phyloP scores from a whole-genome alignment of 768 basidiomycete genomes.

The Calocybe cyanea region DNA sequence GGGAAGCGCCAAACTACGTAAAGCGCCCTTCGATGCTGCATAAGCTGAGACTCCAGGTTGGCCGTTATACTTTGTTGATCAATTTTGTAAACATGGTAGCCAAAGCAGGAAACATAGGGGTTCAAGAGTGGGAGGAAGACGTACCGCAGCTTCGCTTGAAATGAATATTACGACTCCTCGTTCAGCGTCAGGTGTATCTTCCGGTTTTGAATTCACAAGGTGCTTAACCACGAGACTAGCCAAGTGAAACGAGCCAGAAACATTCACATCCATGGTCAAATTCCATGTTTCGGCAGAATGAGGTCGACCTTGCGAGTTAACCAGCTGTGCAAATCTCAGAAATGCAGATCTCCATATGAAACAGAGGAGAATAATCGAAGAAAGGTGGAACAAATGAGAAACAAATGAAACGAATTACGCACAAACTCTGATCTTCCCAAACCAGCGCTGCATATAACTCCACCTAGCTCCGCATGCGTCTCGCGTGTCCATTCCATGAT shows the following conservation, averaged over 20 bases:
- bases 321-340: no score
- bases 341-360: no score
- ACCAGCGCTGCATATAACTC: slow-evolving; percentile 58
- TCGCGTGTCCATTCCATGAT: slow-evolving; percentile 37
- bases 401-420: neutral
- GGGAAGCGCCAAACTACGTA: slow-evolving; percentile 55
- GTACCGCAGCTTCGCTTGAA: slow-evolving; percentile 50
- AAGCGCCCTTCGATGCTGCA: slow-evolving; percentile 51
- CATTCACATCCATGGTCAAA: slow-evolving; percentile 48
- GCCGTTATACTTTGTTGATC: slow-evolving; percentile 46
- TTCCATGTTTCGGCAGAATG: slow-evolving; percentile 57
- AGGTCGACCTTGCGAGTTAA: neutral
- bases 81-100: no score
- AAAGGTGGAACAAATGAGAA: neutral
- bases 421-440: slow-evolving; percentile 30
- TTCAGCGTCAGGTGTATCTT: slow-evolving; percentile 47
- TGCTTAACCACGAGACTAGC: slow-evolving; percentile 50
- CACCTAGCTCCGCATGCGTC: slow-evolving; percentile 46
- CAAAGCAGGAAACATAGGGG: no score
- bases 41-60: slow-evolving; percentile 58
- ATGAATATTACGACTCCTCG: slow-evolving; percentile 55
- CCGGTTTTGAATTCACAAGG: slow-evolving; percentile 42
- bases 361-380: neutral
- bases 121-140: slow-evolving; percentile 15
- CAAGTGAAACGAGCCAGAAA: slow-evolving; percentile 58